Evolutionary conservation across 2,329 filamentous ascomycete genomes (phyloP).

Genomic region (Colletotrichum brevisporum): DNA sequence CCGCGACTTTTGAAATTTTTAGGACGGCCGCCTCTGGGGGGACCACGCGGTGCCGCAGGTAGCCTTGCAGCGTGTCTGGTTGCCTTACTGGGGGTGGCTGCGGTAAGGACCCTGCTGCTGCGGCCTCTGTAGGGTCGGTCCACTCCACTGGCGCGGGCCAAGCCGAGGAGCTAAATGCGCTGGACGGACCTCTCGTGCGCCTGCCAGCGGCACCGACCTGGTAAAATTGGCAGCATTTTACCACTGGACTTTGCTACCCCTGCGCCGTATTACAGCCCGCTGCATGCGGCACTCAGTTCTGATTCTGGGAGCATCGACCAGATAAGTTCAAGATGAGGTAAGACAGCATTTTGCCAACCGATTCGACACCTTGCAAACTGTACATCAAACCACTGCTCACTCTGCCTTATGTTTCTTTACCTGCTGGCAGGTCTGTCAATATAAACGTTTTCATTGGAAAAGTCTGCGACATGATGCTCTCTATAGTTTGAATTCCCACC

Average conservation of each 20-base stretch:
- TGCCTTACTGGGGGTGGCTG: not conserved
- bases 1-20: constrained; percentile 27
- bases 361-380: not conserved
- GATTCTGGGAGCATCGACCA: too few relatives aligned
- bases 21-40: constrained; percentile 20
- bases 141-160: constrained; percentile 37
- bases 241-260: constrained; percentile 1
- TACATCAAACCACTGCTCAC: not conserved
- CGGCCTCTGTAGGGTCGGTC: constrained; percentile 30
- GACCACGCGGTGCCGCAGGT: not conserved
- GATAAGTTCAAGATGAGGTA: too few relatives aligned
- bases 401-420: too few relatives aligned
- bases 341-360: not conserved
- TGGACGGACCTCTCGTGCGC: constrained; percentile 26
- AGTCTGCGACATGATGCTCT: too few relatives aligned
- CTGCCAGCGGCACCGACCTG: constrained; percentile 17
- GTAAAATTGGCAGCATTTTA: constrained; percentile 10
- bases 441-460: too few relatives aligned
- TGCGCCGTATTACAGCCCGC: not conserved
- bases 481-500: too few relatives aligned
- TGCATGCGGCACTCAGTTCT: too few relatives aligned
- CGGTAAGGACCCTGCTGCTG: constrained; percentile 25
- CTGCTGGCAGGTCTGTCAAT: too few relatives aligned
- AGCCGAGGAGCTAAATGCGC: constrained; percentile 39
- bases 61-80: constrained; percentile 28